Percentiles rank a stretch among this genome's conserved stretches.
Evolutionary conservation across 305 asterid species (phyloP).

Genomic region (Fraxinus sp.): DNA sequence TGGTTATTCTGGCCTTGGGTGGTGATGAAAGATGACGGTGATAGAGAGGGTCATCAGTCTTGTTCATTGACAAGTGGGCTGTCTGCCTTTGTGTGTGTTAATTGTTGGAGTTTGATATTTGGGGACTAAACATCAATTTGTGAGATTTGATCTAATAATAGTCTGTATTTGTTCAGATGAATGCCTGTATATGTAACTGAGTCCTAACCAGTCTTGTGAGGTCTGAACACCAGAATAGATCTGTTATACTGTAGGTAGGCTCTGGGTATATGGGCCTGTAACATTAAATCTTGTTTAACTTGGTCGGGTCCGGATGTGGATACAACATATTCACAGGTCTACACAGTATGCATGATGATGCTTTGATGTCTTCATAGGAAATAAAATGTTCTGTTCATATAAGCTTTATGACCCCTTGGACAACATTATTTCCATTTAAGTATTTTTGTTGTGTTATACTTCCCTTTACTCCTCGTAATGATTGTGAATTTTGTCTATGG

Average conservation of each 20-base stretch:
- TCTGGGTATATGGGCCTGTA: neutral
- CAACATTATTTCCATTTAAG: neutral
- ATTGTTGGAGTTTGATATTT: neutral
- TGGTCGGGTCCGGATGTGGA: neutral
- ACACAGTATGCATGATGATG: neutral
- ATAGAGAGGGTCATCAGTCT: neutral
- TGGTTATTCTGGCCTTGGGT: neutral
- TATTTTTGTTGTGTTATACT: neutral
- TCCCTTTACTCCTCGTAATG: slow-evolving; percentile 3
- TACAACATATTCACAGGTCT: neutral
- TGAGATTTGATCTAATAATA: neutral
- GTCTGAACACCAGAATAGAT: neutral
- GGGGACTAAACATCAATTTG: neutral
- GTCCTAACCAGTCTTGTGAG: neutral
- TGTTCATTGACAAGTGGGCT: neutral
- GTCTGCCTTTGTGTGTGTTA: neutral
- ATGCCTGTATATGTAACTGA: neutral
- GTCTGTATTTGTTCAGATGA: neutral
- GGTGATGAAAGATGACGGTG: neutral
- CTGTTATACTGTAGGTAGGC: neutral
- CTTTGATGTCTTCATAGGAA: slow-evolving; percentile 4
- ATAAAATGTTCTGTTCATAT: neutral
- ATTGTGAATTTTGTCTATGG: neutral
- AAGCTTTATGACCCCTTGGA: neutral
- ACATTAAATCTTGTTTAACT: neutral